Evolutionary conservation across 805 yeast genomes (phyloP), one percentile per base, ranked within the genome.

Genomic region (Schwanniomyces vanrijiae): DNA sequence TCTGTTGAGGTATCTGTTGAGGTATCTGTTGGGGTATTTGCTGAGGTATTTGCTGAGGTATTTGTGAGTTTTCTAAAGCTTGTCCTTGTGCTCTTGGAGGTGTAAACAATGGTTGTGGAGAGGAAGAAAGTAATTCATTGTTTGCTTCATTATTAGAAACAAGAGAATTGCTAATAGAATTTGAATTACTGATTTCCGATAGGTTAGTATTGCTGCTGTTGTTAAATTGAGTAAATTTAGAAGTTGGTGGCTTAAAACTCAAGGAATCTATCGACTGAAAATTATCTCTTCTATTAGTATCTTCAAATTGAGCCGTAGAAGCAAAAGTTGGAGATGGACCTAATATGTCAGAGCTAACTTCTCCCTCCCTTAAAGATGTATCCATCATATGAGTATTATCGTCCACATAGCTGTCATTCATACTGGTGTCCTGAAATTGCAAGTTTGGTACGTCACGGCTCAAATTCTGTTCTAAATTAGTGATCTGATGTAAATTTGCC

Each of bases 191-290:
- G 25, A 64, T 60, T 20, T 69, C 76, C 4, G 73, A 66, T 38
- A 73, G 55, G 48, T 73, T 71, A 9, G 76, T 68, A 46, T 61
- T 69, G 52, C 75, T 68, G 47, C 58, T 56, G 53, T 73, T 73
- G 52, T 64, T 65, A 50, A 73, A 58, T 45, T 68, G 69, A 13
- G 76, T 72, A 54, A 73, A 72, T n/a, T 55, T 61, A 13, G 51
- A 49, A 5, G 66, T 55, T 0, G 77, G 77, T 3, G 78, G 78
- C 44, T 64, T 67, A 52, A 71, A 73, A 41, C 55, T 57, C 47
- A 68, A 53, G 38, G 69, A 62, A 49, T 72, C 78, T 28, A 73
- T 64, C 45, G 71, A 67, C 40, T 70, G 66, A 51, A 69, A 68
- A 45, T 66, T 61, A 18, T 53, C 56, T 13, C 25, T 20, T 28